Evolutionary conservation across 108 stramenopile species (phyloP), one percentile per base, ranked within the genome.

Genomic region (Thalassiosira profunda): DNA sequence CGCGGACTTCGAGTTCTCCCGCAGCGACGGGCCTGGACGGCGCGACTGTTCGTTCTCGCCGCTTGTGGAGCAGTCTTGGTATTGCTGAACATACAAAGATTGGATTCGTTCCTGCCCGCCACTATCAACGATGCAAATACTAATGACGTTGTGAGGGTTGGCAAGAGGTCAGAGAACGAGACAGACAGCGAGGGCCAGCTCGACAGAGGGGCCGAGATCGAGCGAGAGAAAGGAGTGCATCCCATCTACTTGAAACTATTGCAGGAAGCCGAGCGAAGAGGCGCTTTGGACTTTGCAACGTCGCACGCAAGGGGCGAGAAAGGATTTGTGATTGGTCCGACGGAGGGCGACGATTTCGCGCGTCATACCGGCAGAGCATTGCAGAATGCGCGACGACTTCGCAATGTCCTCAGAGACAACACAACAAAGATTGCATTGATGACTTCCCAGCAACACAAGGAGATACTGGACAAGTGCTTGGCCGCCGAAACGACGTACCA

Each of bases 261-360:
- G 44, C 20, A 43, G 41, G 43, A 61, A 10, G 59, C 59, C 8
- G 29, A 46, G 47, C 36, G 2, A 7, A 21, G 59, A 45, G 47
- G 59, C 29, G 41, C 18, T 12, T 24, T 9, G 9, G 59, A 61
- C 29, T 61, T 28, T 14, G 14, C 25, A 41, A 17, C 17, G 24
- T 42, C 18, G 24, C 59, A 61, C 59, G 29, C 18, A 12, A 9
- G 28, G 3, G 59, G 59, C 8, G 29, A 0, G 42, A n/a, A n/a
- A 18, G 59, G 59, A 21, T 21, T 61, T 3, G 43, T 46, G 17
- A 49, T 61, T 5, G 59, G 59, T 1, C 59, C 59, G 44, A 46
- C 44, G 2, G 59, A 46, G 29, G 59, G 59, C 17, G 3, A 1
- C 3, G 7, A 54, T 7, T 54, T 54, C 20, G 0, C 20, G 17